Evolutionary conservation across 2,329 filamentous ascomycete species (phyloP).

Genomic region (Ceratocystis colombiana): DNA sequence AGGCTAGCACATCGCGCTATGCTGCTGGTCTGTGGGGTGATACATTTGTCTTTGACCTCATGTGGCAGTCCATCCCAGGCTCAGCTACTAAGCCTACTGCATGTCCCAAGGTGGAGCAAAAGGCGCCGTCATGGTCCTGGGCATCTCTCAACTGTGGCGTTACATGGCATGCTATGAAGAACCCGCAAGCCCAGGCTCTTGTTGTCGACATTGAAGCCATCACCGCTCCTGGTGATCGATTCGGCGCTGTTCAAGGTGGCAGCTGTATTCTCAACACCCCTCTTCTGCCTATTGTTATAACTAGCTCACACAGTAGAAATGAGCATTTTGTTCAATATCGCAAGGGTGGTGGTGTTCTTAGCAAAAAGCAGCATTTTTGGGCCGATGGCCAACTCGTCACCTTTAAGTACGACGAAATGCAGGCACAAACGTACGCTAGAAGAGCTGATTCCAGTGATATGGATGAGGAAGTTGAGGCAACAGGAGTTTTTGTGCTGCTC

Average conservation of each 20-base stretch:
- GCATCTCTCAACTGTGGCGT: constrained; percentile 23
- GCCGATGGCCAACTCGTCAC: constrained; percentile 23
- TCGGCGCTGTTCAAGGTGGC: constrained; percentile 21
- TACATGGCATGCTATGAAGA: constrained; percentile 25
- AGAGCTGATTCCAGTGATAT: constrained; percentile 11
- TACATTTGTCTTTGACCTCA: constrained; percentile 24
- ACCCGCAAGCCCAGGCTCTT: constrained; percentile 24
- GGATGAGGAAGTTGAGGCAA: constrained; percentile 24
- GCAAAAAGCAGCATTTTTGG: constrained; percentile 25
- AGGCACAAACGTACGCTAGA: constrained; percentile 23
- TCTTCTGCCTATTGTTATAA: constrained; percentile 23
- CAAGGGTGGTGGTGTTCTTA: constrained; percentile 24
- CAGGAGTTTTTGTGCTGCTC: constrained; percentile 23
- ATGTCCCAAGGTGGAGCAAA: constrained; percentile 19
- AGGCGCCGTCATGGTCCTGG: constrained; percentile 25
- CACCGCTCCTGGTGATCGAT: constrained; percentile 17
- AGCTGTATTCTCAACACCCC: constrained; percentile 25
- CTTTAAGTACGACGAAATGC: constrained; percentile 24
- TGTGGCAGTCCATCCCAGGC: constrained; percentile 25
- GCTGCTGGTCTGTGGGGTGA: constrained; percentile 31
- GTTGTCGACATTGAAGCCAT: constrained; percentile 25
- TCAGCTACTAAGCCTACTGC: constrained; percentile 21
- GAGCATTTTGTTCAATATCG: constrained; percentile 23
- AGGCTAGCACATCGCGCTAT: constrained; percentile 28
- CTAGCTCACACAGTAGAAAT: constrained; percentile 19